These are phyloP conservation scores for Coleophoma cylindrospora DNA, from an alignment of 2,329 filamentous ascomycete species.

Conservation along the genomic window DNA sequence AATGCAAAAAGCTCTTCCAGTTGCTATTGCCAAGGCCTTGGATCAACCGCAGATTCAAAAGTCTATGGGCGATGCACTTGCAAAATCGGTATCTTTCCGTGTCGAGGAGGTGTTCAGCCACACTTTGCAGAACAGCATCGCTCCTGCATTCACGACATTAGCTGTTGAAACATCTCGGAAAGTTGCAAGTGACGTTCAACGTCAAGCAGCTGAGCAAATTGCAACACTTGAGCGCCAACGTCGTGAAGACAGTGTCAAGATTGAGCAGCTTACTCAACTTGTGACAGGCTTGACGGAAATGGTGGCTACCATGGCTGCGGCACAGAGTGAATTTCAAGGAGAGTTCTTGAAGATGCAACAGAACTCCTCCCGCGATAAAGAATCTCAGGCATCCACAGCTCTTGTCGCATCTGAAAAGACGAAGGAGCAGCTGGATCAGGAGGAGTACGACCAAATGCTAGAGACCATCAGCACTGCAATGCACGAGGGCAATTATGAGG, in stretches of 20 bases:
- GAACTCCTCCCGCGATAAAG: slow-evolving; percentile 37
- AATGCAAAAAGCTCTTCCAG: slow-evolving; percentile 65
- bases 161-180: slow-evolving; percentile 63
- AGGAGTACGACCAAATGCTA: slow-evolving; percentile 51
- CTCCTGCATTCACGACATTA: slow-evolving; percentile 60
- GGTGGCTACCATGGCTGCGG: slow-evolving; percentile 63
- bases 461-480: slow-evolving; percentile 59
- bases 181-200: slow-evolving; percentile 63
- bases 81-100: slow-evolving; percentile 58
- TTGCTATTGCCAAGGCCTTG: slow-evolving; percentile 60
- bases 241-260: slow-evolving; percentile 47
- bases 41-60: slow-evolving; percentile 71
- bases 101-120: slow-evolving; percentile 66
- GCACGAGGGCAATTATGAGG: slow-evolving; percentile 54
- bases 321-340: slow-evolving; percentile 65
- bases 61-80: slow-evolving; percentile 66
- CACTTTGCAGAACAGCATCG: slow-evolving; percentile 57
- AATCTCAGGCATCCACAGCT: slow-evolving; percentile 11
- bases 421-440: slow-evolving; percentile 39
- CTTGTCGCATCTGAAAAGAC: slow-evolving; percentile 29
- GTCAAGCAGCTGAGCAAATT: slow-evolving; percentile 35
- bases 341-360: slow-evolving; percentile 55
- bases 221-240: slow-evolving; percentile 22
- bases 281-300: slow-evolving; percentile 64
- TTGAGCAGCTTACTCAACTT: slow-evolving; percentile 65